Base-by-base conservation (phyloP, 352 stramenopile species). In the Phytophthora macrochlamydospora region DNA sequence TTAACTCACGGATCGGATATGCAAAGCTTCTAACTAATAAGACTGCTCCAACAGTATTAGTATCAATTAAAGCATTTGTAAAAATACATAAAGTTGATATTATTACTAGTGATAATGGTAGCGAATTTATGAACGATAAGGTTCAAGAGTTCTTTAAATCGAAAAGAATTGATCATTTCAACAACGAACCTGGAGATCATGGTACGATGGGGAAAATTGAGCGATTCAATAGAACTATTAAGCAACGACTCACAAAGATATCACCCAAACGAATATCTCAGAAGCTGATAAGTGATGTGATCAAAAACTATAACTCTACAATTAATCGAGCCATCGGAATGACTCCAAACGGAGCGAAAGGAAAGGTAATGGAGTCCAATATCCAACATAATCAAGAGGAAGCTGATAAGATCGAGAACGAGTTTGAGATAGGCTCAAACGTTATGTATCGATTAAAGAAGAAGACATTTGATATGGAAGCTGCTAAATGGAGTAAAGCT, bases 1-100 rank as follows among this genome's bases (percentile, higher is more conserved):
- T 75, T 28, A 75, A 75, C 42, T 65, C 56, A 18, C 57, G 62
- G 12, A 49, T 75, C 7, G 64, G 69, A 32, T 76, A 62, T 45
- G 45, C 63, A 12, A 42, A 49, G 12, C 32, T 61, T 14, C 0
- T 69, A 51, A 2, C 35, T 8, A 58, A 68, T 45, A 68, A 68
- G 29, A 28, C 55, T 24, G 35, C 53, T n/a, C 8, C 3, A 13
- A 68, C 53, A n/a, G 53, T 62, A 33, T 32, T 62, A 11, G 59
- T 37, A 40, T 30, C 50, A 32, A 30, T 68, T 13, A 56, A 57
- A 35, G 31, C 11, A 1, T 68, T 73, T 62, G n/a, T 57, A n/a
- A 43, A 55, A 35, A 3, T 35, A 49, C 29, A 57, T 12, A 65
- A 69, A 33, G 28, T 48, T 7, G 33, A 28, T 13, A 44, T 56